These are phyloP conservation scores for Hypomontagnella submonticulosa DNA, from an alignment of 495 filamentous ascomycete genomes.

Conservation along the genomic window DNA sequence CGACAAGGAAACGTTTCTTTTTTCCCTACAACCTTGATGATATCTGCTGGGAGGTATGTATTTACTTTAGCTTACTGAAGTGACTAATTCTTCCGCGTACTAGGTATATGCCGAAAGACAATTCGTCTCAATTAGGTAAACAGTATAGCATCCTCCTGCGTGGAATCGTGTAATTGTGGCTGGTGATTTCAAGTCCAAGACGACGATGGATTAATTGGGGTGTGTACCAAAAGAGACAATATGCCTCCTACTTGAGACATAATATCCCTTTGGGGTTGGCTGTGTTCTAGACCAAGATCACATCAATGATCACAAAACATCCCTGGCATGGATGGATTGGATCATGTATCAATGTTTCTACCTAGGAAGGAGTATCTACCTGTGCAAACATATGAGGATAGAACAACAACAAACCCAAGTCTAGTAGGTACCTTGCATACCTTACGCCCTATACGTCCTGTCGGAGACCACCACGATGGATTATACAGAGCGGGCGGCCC, in stretches of 20 bases:
- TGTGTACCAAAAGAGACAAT: slow-evolving; percentile 29
- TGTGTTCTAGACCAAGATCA: slow-evolving; percentile 37
- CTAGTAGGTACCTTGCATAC: slow-evolving; percentile 31
- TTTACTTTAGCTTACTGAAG: slow-evolving; percentile 4
- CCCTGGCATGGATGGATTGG: slow-evolving; percentile 36
- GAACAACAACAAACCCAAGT: slow-evolving; percentile 30
- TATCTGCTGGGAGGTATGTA: slow-evolving; percentile 18
- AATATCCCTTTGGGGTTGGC: slow-evolving; percentile 11
- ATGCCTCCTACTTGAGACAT: slow-evolving; percentile 28
- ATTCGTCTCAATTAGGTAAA: slow-evolving; percentile 32
- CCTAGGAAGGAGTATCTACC: background rate
- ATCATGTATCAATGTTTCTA: slow-evolving; percentile 37
- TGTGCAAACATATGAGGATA: slow-evolving; percentile 23
- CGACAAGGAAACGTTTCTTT: slow-evolving; percentile 24
- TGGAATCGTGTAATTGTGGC: slow-evolving; percentile 40
- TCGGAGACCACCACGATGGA: slow-evolving; percentile 11
- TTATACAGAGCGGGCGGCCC: slow-evolving; percentile 12
- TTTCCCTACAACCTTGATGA: slow-evolving; percentile 10
- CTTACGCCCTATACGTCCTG: slow-evolving; percentile 14
- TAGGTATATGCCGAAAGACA: slow-evolving; percentile 7
- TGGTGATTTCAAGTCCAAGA: slow-evolving; percentile 22
- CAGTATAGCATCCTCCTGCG: slow-evolving; percentile 33
- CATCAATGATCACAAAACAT: slow-evolving; percentile 25
- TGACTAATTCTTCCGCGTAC: background rate
- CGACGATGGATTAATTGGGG: slow-evolving; percentile 7